Evolutionary conservation across 345 rosid species (phyloP).

Genomic region (Crucihimalaya himalaica): DNA sequence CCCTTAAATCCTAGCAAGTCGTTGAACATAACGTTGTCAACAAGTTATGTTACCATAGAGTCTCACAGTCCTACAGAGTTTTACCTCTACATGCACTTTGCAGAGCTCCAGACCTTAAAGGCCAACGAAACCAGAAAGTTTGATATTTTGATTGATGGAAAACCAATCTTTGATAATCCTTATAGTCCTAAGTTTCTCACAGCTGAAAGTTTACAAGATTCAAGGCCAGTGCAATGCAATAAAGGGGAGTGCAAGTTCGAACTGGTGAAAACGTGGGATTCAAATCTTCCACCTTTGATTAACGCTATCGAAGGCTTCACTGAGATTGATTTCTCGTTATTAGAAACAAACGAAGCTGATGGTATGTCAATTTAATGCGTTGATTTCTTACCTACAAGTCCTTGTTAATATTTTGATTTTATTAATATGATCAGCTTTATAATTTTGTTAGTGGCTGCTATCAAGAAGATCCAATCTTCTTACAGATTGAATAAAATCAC

Average conservation of each 20-base stretch:
- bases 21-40: background rate
- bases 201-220: no score
- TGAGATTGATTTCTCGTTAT: background rate
- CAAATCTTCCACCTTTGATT: background rate
- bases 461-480: slow-evolving; percentile 26
- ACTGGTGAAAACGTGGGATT: background rate
- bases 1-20: background rate
- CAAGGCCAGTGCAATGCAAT: background rate
- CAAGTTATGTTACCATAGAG: no score
- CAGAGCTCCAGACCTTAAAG: background rate
- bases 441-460: slow-evolving; percentile 43
- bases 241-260: background rate
- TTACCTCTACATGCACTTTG: background rate
- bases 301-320: background rate
- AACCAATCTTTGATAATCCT: no score
- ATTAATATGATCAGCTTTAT: no score
- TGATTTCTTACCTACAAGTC: background rate
- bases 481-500: slow-evolving; percentile 39
- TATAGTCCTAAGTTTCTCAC: background rate
- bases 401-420: background rate
- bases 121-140: background rate
- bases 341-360: slow-evolving; percentile 12
- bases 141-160: no score
- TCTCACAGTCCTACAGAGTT: background rate
- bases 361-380: slow-evolving; percentile 5